Conservation (phyloP, 441 rosid genomes). For the Biscutella laevigata region DNA sequence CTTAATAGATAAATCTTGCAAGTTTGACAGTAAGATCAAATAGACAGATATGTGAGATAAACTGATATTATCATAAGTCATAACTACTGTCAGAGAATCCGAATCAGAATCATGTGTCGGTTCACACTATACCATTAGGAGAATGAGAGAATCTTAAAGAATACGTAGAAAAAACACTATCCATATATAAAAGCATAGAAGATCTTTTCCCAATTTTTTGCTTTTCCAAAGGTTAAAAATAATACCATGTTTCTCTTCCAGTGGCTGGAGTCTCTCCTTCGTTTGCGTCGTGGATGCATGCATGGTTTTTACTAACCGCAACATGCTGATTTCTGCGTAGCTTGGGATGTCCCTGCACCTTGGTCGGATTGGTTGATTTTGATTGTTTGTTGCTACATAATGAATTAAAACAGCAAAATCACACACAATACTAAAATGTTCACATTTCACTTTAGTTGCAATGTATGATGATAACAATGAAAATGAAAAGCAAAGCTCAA, state of each 20-base stretch:
- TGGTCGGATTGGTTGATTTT: slow-evolving; percentile 75
- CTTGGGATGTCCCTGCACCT: slow-evolving; percentile 45
- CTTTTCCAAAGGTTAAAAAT: background rate
- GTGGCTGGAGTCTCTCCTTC: slow-evolving; percentile 10
- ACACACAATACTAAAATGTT: background rate
- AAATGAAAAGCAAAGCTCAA: background rate
- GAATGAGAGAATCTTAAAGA: slow-evolving; percentile 1
- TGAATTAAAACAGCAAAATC: background rate
- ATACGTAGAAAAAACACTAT: slow-evolving; percentile 15
- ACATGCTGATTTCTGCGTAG: slow-evolving; percentile 69
- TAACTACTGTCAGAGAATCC: slow-evolving; percentile 16
- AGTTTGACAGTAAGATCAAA: background rate
- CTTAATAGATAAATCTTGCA: too few species aligned
- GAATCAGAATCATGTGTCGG: background rate
- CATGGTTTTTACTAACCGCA: slow-evolving; percentile 42
- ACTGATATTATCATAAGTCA: slow-evolving; percentile 16
- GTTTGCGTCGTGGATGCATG: background rate
- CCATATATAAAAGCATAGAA: slow-evolving; percentile 5
- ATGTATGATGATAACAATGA: background rate
- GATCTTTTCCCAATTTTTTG: background rate
- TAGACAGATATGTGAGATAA: slow-evolving; percentile 3
- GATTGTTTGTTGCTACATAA: slow-evolving; percentile 74
- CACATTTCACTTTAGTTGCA: background rate
- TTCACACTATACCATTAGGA: slow-evolving; percentile 6
- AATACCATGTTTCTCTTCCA: background rate